These are phyloP conservation scores for Aspergillus diversus DNA, from an alignment of 495 filamentous ascomycete genomes.

Conservation along the genomic window DNA sequence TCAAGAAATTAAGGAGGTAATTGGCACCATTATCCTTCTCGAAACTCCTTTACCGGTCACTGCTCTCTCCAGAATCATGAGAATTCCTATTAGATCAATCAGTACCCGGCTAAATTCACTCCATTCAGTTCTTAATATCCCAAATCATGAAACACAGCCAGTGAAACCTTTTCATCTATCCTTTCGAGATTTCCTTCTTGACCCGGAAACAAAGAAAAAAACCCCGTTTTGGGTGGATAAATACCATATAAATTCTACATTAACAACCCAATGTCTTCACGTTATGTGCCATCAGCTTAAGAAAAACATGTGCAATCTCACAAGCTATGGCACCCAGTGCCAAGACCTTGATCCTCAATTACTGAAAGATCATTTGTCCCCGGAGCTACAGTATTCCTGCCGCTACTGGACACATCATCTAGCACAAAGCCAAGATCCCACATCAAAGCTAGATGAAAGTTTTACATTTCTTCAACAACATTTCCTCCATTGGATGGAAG, in stretches of 20 bases:
- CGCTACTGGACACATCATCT: slow-evolving; percentile 49
- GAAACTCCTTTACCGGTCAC: slow-evolving; percentile 27
- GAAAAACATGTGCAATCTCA: slow-evolving; percentile 45
- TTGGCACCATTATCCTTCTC: slow-evolving; percentile 13
- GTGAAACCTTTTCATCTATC: slow-evolving; percentile 26
- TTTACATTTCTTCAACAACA: slow-evolving; percentile 43
- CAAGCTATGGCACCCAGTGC: slow-evolving; percentile 22
- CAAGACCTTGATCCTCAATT: slow-evolving; percentile 24
- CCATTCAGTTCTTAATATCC: slow-evolving; percentile 32
- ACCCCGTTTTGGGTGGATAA: slow-evolving; percentile 26
- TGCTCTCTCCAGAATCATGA: slow-evolving; percentile 24
- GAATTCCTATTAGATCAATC: slow-evolving; percentile 14
- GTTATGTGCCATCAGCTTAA: slow-evolving; percentile 33
- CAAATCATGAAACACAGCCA: slow-evolving; percentile 25
- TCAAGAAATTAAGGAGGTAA: not conserved
- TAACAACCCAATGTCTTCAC: slow-evolving; percentile 29
- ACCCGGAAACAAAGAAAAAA: slow-evolving; percentile 1
- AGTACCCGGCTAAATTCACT: slow-evolving; percentile 24
- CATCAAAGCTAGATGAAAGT: slow-evolving; percentile 27
- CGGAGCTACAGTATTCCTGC: slow-evolving; percentile 45
- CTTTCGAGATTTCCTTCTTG: slow-evolving; percentile 32
- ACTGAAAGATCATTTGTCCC: slow-evolving; percentile 28
- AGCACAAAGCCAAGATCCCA: slow-evolving; percentile 29
- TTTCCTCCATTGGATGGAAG: slow-evolving; percentile 53
- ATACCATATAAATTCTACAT: slow-evolving; percentile 4